Base-by-base conservation (phyloP, 2,329 filamentous ascomycete species). In the Curvularia eragrostidis region DNA sequence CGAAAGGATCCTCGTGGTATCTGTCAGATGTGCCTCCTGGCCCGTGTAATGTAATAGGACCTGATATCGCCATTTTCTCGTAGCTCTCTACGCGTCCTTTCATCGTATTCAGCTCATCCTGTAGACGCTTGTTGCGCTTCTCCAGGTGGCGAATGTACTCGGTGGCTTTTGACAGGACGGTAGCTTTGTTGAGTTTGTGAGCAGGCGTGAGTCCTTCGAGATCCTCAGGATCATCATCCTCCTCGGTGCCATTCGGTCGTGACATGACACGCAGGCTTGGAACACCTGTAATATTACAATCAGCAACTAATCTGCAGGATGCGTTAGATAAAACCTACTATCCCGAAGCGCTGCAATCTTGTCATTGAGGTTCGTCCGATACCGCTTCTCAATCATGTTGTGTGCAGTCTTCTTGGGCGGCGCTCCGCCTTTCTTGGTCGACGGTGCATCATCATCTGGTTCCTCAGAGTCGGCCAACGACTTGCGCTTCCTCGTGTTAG, bases 341-440 rank as follows among this genome's bases (percentile, higher is more conserved):
- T 97, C 93, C 67, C 93, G 85, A 61, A 98, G 81, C 57, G 93
- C 93, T 44, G 93, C 90, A 69, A 98, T 98, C 81, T 98, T 98
- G 74, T 97, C 94, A 73, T 98, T 98, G 56, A 98, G 83, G 72
- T 98, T 98, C 52, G 91, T 97, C 69, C 94, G 89, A 77, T 98
- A 98, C 65, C 94, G 84, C 83, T 97, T 98, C 80, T 98, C 94
- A 62, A 98, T 97, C 84, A 98, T 95, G 77, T 97, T 98, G 79
- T 98, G 94, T 2, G 94, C 93, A 30, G 93, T 96, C 83, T 97
- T 97, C 83, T 97, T 97, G 57, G 81, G 81, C 24, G 80, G 84
- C 49, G 74, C 83, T 23, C 71, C 81, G 69, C 83, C 87, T 67
- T 83, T 84, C 49, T 85, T 75, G n/a, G 63, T 65, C 1, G 68